phyloP scores from a whole-genome alignment of 768 basidiomycete species.

The Naganishia vaughanmartiniae region DNA sequence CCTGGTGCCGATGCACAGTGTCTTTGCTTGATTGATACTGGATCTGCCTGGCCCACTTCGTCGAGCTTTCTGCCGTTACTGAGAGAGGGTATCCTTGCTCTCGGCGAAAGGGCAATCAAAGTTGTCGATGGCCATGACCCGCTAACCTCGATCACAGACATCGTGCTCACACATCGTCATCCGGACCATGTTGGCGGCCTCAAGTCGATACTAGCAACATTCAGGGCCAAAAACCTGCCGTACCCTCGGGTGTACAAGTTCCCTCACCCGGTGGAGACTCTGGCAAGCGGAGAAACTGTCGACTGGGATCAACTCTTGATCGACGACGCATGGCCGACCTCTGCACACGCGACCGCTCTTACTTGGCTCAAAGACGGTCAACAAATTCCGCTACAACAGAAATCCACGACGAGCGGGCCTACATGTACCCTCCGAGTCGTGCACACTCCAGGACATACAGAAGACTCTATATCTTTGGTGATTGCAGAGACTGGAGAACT shows the following conservation, averaged over 20 bases:
- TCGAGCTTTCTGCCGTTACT: constrained; percentile 10
- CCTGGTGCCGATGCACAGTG: neutral
- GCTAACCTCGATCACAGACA: constrained; percentile 5
- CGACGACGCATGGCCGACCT: neutral
- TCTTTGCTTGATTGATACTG: constrained; percentile 25
- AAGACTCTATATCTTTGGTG: constrained; percentile 20
- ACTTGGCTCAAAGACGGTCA: constrained; percentile 14
- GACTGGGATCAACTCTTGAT: constrained; percentile 14
- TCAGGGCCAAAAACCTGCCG: neutral
- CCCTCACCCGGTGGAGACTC: neutral
- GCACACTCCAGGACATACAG: constrained; percentile 29
- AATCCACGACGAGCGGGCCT: neutral
- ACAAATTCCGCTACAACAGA: neutral
- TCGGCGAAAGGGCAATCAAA: neutral
- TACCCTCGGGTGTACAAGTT: constrained; percentile 17
- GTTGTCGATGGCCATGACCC: neutral
- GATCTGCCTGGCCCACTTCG: constrained; percentile 15
- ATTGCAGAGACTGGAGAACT: constrained; percentile 15
- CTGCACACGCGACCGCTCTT: neutral
- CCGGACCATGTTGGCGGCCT: constrained; percentile 29
- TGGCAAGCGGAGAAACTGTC: neutral
- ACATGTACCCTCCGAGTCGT: constrained; percentile 1
- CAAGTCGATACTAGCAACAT: neutral
- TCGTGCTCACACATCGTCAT: constrained; percentile 30
- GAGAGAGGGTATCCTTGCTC: neutral